phyloP scores from a whole-genome alignment of 2,329 filamentous ascomycete species.

The Berkeleyomyces basicola region DNA sequence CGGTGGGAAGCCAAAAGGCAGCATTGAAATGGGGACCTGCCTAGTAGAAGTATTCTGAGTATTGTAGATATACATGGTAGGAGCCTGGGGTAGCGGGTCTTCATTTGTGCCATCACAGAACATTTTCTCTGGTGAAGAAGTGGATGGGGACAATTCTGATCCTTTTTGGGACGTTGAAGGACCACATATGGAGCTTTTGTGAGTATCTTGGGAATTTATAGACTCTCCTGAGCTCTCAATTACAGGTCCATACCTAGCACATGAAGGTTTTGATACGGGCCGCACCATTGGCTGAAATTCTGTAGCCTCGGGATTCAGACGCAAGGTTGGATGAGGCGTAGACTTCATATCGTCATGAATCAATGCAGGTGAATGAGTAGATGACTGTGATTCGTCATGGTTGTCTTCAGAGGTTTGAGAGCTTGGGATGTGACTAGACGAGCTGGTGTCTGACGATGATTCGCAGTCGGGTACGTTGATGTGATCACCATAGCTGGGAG shows the following conservation, averaged over 20 bases:
- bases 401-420: not conserved
- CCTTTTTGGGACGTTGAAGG: not conserved
- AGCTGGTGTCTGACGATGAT: not conserved
- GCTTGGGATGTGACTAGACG: not conserved
- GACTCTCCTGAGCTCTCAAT: not conserved
- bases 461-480: not conserved
- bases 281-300: not conserved
- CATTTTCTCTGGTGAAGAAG: not conserved
- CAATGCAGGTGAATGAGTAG: not conserved
- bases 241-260: too few relatives aligned
- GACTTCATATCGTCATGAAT: not conserved
- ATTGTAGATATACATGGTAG: not conserved
- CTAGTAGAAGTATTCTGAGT: not conserved
- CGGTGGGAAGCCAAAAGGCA: not conserved
- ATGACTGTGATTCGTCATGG: not conserved
- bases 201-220: not conserved
- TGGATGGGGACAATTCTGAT: not conserved
- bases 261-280: not conserved
- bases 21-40: not conserved
- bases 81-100: not conserved
- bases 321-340: not conserved
- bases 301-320: not conserved
- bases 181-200: not conserved
- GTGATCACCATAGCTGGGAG: not conserved
- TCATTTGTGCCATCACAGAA: slow-evolving; percentile 1